Evolutionary conservation across 2,329 filamentous ascomycete genomes (phyloP).

Genomic region (Colletotrichum sp.): DNA sequence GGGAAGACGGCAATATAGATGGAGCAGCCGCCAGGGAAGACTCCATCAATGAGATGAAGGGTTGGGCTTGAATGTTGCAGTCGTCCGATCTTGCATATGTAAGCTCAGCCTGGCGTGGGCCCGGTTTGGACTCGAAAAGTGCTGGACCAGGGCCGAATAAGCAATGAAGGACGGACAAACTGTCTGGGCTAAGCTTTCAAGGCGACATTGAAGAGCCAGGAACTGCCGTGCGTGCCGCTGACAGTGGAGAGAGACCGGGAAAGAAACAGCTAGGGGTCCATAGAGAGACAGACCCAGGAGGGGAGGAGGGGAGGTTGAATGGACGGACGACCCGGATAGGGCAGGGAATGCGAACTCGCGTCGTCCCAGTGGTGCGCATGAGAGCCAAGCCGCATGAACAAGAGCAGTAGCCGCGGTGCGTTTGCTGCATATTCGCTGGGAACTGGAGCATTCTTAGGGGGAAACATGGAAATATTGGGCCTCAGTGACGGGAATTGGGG

Average conservation of each 20-base stretch:
- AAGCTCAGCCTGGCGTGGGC: background rate
- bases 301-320: background rate
- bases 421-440: background rate
- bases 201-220: background rate
- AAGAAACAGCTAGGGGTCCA: background rate
- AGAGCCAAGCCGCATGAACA: background rate
- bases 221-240: background rate
- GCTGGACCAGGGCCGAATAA: background rate
- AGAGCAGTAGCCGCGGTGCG: background rate
- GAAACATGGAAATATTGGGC: background rate
- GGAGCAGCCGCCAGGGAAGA: background rate
- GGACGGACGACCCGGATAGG: background rate
- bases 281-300: background rate
- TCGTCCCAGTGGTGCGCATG: background rate
- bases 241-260: background rate
- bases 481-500: background rate
- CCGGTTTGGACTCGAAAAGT: background rate
- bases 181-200: background rate
- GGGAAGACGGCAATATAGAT: slow-evolving; percentile 4
- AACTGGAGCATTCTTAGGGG: background rate
- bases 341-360: background rate
- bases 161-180: background rate
- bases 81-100: background rate
- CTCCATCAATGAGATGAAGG: slow-evolving; percentile 12
- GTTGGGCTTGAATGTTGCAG: background rate